Evolutionary conservation across 129 eudicot species (phyloP), one percentile per base, ranked within the genome.

Genomic region (Sambucus nigra): DNA sequence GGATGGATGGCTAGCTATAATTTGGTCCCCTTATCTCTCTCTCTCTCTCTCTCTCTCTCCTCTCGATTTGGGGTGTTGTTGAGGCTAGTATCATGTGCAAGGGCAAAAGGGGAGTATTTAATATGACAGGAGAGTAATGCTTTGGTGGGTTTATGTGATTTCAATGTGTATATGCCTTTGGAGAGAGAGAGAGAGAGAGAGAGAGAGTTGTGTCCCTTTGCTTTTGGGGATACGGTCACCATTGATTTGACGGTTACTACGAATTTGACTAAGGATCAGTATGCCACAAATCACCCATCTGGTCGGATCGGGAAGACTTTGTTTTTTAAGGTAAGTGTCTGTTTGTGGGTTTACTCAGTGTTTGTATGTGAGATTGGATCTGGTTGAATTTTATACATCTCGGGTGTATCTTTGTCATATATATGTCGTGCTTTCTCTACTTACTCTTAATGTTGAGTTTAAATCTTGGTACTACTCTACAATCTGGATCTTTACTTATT

Each of bases 201-300:
- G 76, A 69, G 94, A 16, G 98, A 91, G 49, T 70, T 88, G 66
- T 88, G 97, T 26, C 97, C 97, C 6, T 88, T 88, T 94, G 97
- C 84, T 25, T 88, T 88, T 68, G 97, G 97, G 29, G 93, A 87
- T 56, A 88, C 97, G 7, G 97, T 88, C 4, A 94, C 97, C 3
- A 76, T 88, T 39, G 95, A 95, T 9, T 35, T 91, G 59, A 85
- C 82, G 95, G 84, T 71, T 11, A 95, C 98, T 0, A 76, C 73
- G 75, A 74, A 68, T 69, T 79, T 91, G 75, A 85, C 69, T 1
- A 79, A 59, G 72, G 79, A 91, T 41, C 86, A 85, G 41, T 91
- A 91, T 53, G 99, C 99, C 0, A 76, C 89, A 0, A 91, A 91
- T 74, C 99, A 91, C 58, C 99, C 99, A 21, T 94, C 95, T 65